Conservation (phyloP, 495 filamentous ascomycete species). For the Trichocladium uniseriatum region DNA sequence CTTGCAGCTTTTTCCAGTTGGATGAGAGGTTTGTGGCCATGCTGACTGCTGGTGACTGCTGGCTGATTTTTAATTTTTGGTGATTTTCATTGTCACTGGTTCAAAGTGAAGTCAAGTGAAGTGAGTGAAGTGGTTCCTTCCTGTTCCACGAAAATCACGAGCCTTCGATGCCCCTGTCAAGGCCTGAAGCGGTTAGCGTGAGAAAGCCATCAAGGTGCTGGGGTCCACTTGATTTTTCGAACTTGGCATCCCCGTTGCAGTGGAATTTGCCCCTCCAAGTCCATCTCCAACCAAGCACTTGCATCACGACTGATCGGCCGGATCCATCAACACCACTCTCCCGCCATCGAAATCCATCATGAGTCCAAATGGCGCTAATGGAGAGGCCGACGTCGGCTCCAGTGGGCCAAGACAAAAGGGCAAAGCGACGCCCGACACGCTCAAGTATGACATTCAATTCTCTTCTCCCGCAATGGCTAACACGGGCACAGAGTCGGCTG, state of each 20-base stretch:
- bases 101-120: no score
- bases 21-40: slow-evolving; percentile 41
- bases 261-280: background rate
- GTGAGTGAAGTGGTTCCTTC: no score
- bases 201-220: slow-evolving; percentile 1
- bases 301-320: no score
- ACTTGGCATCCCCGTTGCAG: no score
- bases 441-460: slow-evolving; percentile 49
- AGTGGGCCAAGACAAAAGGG: slow-evolving; percentile 56
- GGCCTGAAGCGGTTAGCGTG: background rate
- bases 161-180: no score
- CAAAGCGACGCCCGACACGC: slow-evolving; percentile 66
- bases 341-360: slow-evolving; percentile 27
- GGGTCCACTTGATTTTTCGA: background rate
- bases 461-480: no score
- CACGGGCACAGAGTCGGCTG: slow-evolving; percentile 33
- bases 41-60: background rate
- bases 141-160: no score
- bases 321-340: background rate
- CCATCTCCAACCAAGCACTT: no score
- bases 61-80: background rate
- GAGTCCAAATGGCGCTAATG: slow-evolving; percentile 29
- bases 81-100: no score
- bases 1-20: slow-evolving; percentile 73
- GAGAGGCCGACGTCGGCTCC: slow-evolving; percentile 37